Percentiles rank a stretch among this genome's conserved stretches.
Conservation (phyloP, 2,329 filamentous ascomycete genomes). For the Cyphellophora attinorum region DNA sequence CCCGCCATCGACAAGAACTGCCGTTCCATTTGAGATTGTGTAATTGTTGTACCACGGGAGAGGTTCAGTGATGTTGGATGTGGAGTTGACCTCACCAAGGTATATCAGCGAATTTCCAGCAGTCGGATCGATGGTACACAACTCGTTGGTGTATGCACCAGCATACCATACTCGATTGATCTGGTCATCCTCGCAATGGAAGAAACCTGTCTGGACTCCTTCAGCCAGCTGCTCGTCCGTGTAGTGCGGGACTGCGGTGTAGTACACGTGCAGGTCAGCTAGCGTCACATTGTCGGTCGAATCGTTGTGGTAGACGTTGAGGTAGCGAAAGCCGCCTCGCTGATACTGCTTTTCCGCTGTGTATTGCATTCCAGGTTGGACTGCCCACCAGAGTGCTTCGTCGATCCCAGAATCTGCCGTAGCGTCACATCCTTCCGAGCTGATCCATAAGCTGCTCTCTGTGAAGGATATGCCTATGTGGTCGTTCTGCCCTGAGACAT, state of each 20-base stretch:
- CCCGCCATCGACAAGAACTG: too few species aligned
- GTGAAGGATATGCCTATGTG: slow-evolving; percentile 31
- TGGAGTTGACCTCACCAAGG: too few species aligned
- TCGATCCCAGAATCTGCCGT: slow-evolving; percentile 37
- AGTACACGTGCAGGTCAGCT: slow-evolving; percentile 28
- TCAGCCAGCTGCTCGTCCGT: slow-evolving; percentile 31
- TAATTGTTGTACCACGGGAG: too few species aligned
- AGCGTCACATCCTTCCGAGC: slow-evolving; percentile 34
- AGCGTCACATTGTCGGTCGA: slow-evolving; percentile 31
- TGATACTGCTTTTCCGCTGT: slow-evolving; percentile 31
- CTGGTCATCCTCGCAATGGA: slow-evolving; percentile 38
- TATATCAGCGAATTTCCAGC: too few species aligned
- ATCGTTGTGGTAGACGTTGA: slow-evolving; percentile 36
- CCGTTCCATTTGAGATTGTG: too few species aligned
- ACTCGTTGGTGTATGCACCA: too few species aligned
- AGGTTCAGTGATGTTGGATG: too few species aligned
- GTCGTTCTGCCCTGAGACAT: too few species aligned
- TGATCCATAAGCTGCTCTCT: slow-evolving; percentile 39
- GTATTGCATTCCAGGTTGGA: slow-evolving; percentile 28
- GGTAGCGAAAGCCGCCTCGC: slow-evolving; percentile 37
- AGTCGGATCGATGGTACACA: too few species aligned
- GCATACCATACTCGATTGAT: slow-evolving; percentile 50
- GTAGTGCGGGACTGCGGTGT: slow-evolving; percentile 26
- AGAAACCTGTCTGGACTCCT: slow-evolving; percentile 41
- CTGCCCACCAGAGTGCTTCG: slow-evolving; percentile 42